These are phyloP conservation scores for Trichoderma brevicompactum DNA, from an alignment of 2,329 filamentous ascomycete genomes.

Conservation along the genomic window DNA sequence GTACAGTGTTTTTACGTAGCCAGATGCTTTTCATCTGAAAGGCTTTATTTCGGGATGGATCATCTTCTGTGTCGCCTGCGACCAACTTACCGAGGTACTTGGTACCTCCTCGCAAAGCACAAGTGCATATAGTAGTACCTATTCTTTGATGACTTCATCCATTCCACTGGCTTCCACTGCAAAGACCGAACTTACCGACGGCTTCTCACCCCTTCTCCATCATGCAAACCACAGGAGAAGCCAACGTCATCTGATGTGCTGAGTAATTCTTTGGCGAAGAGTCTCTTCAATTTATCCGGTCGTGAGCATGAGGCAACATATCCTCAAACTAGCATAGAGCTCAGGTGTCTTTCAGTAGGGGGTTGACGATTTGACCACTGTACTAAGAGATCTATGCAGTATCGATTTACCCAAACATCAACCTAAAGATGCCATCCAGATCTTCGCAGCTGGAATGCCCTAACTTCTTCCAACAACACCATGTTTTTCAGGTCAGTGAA, in stretches of 20 bases:
- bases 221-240: not conserved
- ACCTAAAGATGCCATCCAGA: too few species aligned
- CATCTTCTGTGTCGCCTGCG: not conserved
- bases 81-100: not conserved
- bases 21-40: not conserved
- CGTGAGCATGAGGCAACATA: not conserved
- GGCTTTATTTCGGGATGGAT: slow-evolving; percentile 1
- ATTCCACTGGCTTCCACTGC: slow-evolving; percentile 11
- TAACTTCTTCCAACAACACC: too few species aligned
- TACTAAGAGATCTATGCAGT: too few species aligned
- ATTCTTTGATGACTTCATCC: slow-evolving; percentile 8
- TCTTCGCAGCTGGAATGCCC: too few species aligned
- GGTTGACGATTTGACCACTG: too few species aligned
- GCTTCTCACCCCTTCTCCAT: not conserved
- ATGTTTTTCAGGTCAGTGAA: too few species aligned
- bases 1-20: slow-evolving; percentile 11
- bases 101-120: not conserved
- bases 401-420: too few species aligned
- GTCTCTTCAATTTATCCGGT: not conserved
- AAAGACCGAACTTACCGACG: slow-evolving; percentile 12
- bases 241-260: slow-evolving; percentile 18
- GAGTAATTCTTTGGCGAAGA: not conserved
- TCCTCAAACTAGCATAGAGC: not conserved
- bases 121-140: not conserved
- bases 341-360: too few species aligned